phyloP scores from a whole-genome alignment of 768 basidiomycete species.

The Hirschioporus abietinus region DNA sequence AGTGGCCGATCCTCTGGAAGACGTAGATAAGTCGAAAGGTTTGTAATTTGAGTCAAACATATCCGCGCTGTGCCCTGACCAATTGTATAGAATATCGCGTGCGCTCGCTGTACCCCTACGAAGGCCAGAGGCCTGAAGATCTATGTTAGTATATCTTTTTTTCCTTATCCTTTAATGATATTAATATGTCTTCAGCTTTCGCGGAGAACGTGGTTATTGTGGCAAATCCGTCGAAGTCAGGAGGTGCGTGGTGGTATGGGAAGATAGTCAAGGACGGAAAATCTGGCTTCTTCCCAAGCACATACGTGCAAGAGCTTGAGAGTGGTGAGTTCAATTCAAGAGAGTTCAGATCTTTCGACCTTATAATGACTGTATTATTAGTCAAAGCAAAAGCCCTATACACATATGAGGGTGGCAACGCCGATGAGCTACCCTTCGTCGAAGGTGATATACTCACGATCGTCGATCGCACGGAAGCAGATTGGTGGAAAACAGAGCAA shows the following conservation, averaged over 20 bases:
- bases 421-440: conserved; percentile 81
- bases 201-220: conserved; percentile 68
- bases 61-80: not conserved
- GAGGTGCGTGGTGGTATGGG: conserved; percentile 93
- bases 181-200: conserved; percentile 49
- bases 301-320: conserved; percentile 73
- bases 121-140: conserved; percentile 85
- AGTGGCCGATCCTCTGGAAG: conserved; percentile 51
- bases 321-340: conserved; percentile 44
- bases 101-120: conserved; percentile 78
- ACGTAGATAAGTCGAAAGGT: conserved; percentile 67
- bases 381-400: conserved; percentile 78
- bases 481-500: conserved; percentile 97
- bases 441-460: conserved; percentile 78
- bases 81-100: conserved; percentile 57
- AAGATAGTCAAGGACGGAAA: conserved; percentile 56
- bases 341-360: conserved; percentile 8
- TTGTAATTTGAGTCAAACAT: conserved; percentile 18
- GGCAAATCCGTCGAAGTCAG: conserved; percentile 82
- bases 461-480: conserved; percentile 75
- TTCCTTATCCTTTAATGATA: conserved; percentile 9
- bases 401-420: conserved; percentile 59
- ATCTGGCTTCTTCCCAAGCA: conserved; percentile 86
- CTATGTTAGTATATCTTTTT: conserved; percentile 52
- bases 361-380: conserved; percentile 21